phyloP scores from a whole-genome alignment of 2,329 filamentous ascomycete genomes.

The Cytospora mali region DNA sequence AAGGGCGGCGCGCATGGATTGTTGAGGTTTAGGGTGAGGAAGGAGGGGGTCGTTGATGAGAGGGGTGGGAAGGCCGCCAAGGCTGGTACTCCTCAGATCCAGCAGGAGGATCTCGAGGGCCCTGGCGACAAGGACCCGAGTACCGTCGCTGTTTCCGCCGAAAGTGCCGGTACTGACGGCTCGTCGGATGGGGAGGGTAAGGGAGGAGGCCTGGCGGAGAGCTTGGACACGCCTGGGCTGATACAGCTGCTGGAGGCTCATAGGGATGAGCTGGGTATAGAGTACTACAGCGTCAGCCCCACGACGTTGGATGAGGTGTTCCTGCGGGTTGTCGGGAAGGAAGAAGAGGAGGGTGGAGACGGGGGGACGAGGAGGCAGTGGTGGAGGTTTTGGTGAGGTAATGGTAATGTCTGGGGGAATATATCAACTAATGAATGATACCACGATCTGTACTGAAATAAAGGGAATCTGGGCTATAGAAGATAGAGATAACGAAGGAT shows the following conservation, averaged over 20 bases:
- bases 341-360: slow-evolving; percentile 62
- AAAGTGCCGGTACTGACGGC: background rate
- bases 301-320: slow-evolving; percentile 93
- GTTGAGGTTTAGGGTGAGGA: slow-evolving; percentile 23
- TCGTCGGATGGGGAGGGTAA: too few species aligned
- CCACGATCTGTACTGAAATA: background rate
- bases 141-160: background rate
- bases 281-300: slow-evolving; percentile 84
- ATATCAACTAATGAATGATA: slow-evolving; percentile 12
- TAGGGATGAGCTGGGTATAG: slow-evolving; percentile 69
- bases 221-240: slow-evolving; percentile 41
- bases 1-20: slow-evolving; percentile 21
- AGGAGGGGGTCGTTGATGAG: slow-evolving; percentile 29
- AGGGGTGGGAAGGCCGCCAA: slow-evolving; percentile 15
- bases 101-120: background rate
- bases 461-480: background rate
- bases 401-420: background rate
- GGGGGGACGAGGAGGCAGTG: slow-evolving; percentile 30
- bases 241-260: slow-evolving; percentile 65
- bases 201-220: slow-evolving; percentile 36
- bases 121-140: background rate
- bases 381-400: slow-evolving; percentile 11
- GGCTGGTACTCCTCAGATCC: background rate
- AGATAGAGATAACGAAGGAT: background rate
- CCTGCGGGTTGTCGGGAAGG: slow-evolving; percentile 77